Evolutionary conservation across 1,284 basidiomycete species (phyloP).

Genomic region (Cryptococcus wingfieldii): DNA sequence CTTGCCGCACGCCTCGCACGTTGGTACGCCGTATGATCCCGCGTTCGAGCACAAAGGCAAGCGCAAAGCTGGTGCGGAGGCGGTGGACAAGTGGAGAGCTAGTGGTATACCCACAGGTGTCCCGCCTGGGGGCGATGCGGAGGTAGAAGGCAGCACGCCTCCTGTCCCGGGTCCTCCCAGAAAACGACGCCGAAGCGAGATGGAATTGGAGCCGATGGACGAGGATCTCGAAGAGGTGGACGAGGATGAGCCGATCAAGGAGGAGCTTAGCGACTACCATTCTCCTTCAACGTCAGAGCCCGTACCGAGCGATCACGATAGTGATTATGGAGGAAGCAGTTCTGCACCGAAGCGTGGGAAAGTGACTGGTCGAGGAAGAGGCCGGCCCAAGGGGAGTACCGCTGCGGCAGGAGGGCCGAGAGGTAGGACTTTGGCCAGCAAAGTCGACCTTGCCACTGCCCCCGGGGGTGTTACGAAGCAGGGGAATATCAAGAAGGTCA

Average conservation of each 20-base stretch:
- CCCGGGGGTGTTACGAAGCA: slow-evolving; percentile 15
- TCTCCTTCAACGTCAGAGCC: slow-evolving; percentile 6
- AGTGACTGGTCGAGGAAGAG: neutral
- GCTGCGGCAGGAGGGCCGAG: neutral
- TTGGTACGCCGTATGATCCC: slow-evolving; percentile 1
- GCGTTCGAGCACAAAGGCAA: slow-evolving; percentile 31
- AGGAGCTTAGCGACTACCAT: slow-evolving; percentile 3
- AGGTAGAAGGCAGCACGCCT: neutral
- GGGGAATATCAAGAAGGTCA: slow-evolving; percentile 19
- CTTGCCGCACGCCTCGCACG: neutral
- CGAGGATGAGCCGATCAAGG: slow-evolving; percentile 4
- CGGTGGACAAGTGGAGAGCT: slow-evolving; percentile 44
- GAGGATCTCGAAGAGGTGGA: slow-evolving; percentile 5
- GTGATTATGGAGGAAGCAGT: slow-evolving; percentile 19
- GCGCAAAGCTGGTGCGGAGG: slow-evolving; percentile 42
- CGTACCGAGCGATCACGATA: slow-evolving; percentile 13
- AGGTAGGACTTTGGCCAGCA: slow-evolving; percentile 3
- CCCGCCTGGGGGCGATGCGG: neutral
- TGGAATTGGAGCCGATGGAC: slow-evolving; percentile 22
- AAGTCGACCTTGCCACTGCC: slow-evolving; percentile 8
- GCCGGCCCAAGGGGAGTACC: slow-evolving; percentile 1
- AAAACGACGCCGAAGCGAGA: slow-evolving; percentile 35
- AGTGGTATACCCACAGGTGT: slow-evolving; percentile 34
- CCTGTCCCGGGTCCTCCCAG: slow-evolving; percentile 17
- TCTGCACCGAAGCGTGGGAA: neutral